Conservation (phyloP, 345 rosid genomes). For the Limnanthes douglasii region DNA sequence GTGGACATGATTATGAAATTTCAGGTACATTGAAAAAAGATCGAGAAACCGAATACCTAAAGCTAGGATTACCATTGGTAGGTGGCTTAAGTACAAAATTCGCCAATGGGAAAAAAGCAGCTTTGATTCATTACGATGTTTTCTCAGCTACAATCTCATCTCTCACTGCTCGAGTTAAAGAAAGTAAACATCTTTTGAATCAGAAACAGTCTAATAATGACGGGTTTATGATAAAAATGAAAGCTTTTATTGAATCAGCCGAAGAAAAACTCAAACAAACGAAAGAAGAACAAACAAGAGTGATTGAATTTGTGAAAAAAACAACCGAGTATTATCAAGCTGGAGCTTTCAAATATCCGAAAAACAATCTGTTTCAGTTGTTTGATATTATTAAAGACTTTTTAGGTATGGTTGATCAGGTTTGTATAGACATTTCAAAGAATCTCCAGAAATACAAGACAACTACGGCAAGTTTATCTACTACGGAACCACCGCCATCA, state of each 20-base stretch:
- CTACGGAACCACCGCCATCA: conserved; percentile 7
- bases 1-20: conserved; percentile 1
- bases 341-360: conserved; percentile 44
- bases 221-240: conserved; percentile 42
- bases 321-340: conserved; percentile 77
- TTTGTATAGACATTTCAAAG: conserved; percentile 49
- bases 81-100: conserved; percentile 67
- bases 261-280: conserved; percentile 37
- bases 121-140: conserved; percentile 33
- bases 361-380: conserved; percentile 33
- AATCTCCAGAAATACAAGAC: conserved; percentile 33
- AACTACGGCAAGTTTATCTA: not conserved
- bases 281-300: conserved; percentile 35
- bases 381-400: conserved; percentile 66
- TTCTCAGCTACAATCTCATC: conserved; percentile 29
- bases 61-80: conserved; percentile 59
- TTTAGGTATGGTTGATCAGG: conserved; percentile 66
- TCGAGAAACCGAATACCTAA: conserved; percentile 36
- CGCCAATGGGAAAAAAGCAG: conserved; percentile 68
- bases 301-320: conserved; percentile 46
- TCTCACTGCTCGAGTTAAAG: conserved; percentile 28
- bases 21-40: conserved; percentile 31
- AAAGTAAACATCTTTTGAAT: conserved; percentile 23
- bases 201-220: conserved; percentile 17
- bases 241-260: conserved; percentile 34